These are phyloP conservation scores for Kodamaea anthophila DNA, from an alignment of 1,139 yeast genomes.

Conservation along the genomic window DNA sequence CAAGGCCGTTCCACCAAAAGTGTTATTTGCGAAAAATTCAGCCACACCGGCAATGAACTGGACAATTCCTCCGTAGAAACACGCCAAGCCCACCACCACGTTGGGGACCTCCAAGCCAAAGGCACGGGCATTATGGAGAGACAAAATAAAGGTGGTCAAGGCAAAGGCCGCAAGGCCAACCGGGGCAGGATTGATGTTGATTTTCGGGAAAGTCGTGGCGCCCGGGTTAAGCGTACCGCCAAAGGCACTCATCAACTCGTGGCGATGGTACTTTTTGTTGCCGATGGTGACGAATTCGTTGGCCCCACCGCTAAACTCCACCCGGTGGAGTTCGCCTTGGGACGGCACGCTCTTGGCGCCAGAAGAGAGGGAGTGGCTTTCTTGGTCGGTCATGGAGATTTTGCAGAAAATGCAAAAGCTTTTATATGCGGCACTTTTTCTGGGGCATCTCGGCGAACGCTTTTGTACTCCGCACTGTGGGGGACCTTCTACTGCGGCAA, in stretches of 20 bases:
- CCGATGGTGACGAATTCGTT: slow-evolving; percentile 19
- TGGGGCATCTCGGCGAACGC: slow-evolving; percentile 1
- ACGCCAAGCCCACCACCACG: slow-evolving; percentile 66
- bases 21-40: slow-evolving; percentile 70
- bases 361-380: slow-evolving; percentile 6
- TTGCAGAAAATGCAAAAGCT: too few relatives aligned
- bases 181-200: slow-evolving; percentile 83
- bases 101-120: slow-evolving; percentile 48
- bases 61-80: slow-evolving; percentile 80
- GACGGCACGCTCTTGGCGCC: slow-evolving; percentile 5
- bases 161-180: slow-evolving; percentile 82
- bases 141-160: slow-evolving; percentile 74
- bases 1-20: slow-evolving; percentile 87
- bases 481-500: neutral
- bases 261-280: slow-evolving; percentile 31
- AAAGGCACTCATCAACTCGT: slow-evolving; percentile 60
- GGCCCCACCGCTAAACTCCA: slow-evolving; percentile 7
- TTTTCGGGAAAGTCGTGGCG: slow-evolving; percentile 54
- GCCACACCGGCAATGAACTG: slow-evolving; percentile 73
- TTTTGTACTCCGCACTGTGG: slow-evolving; percentile 2
- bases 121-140: slow-evolving; percentile 51
- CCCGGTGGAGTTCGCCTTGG: slow-evolving; percentile 3
- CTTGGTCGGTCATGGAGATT: slow-evolving; percentile 7
- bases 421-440: too few relatives aligned
- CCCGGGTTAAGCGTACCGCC: slow-evolving; percentile 74